phyloP scores from a whole-genome alignment of 2,329 filamentous ascomycete species.

The Botryotinia calthae region DNA sequence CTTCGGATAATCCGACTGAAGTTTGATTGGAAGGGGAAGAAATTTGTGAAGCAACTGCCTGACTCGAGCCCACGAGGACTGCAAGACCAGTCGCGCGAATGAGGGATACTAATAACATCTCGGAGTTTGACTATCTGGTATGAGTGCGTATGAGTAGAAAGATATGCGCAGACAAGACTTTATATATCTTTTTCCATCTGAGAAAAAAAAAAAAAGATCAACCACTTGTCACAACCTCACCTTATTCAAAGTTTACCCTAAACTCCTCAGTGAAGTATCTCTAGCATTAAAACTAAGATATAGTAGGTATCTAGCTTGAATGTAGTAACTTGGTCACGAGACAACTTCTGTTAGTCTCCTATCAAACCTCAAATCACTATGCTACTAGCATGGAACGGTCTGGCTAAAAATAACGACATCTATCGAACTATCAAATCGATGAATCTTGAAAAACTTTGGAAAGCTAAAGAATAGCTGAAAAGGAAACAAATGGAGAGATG shows the following conservation, averaged over 20 bases:
- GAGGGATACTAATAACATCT: background rate
- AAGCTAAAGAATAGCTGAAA: background rate
- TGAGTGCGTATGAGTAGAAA: background rate
- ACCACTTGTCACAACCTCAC: background rate
- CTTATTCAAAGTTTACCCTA: background rate
- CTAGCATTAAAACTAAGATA: too few species aligned
- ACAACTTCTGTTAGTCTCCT: background rate
- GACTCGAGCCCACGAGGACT: background rate
- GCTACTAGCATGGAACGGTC: background rate
- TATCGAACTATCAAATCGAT: background rate
- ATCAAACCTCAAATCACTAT: background rate
- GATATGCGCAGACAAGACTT: background rate
- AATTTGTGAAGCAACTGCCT: background rate
- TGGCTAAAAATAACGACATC: background rate
- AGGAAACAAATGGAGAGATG: background rate
- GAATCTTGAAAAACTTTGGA: background rate
- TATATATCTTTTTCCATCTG: background rate
- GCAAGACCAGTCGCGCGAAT: background rate
- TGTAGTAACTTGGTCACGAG: background rate
- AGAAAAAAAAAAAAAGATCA: background rate
- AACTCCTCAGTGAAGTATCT: background rate
- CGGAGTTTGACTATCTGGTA: too few species aligned
- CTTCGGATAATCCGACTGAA: background rate
- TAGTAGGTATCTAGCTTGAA: too few species aligned
- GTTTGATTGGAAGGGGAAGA: background rate